Evolutionary conservation across 345 rosid species (phyloP).

Genomic region (Combretum micranthum): DNA sequence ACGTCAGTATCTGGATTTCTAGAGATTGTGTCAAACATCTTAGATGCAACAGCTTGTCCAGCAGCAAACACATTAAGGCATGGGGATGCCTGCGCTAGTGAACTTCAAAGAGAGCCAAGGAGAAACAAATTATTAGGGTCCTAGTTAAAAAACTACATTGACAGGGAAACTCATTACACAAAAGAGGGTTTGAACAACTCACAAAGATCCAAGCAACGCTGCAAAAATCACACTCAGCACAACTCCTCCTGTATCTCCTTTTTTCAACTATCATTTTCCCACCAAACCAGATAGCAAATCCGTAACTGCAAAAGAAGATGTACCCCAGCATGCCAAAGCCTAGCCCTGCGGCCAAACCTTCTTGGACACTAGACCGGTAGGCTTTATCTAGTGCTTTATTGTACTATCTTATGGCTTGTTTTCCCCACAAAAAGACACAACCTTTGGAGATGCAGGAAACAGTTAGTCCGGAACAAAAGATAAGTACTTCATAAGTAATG

Average conservation of each 20-base stretch:
- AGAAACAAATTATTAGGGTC: background rate
- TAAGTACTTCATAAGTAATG: background rate
- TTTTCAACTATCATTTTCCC: constrained; percentile 50
- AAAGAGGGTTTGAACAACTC: constrained; percentile 14
- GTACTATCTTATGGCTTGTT: constrained; percentile 39
- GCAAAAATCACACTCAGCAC: constrained; percentile 49
- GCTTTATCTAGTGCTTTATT: constrained; percentile 44
- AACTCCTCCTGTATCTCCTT: constrained; percentile 52
- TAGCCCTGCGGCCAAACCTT: constrained; percentile 54
- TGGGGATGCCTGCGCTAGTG: constrained; percentile 61
- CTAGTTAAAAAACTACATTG: too few species aligned
- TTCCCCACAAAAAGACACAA: constrained; percentile 66
- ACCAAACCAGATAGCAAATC: constrained; percentile 59
- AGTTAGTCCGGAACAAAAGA: background rate
- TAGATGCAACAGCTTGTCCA: constrained; percentile 57
- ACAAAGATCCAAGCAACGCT: constrained; percentile 52
- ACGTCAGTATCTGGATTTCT: constrained; percentile 55
- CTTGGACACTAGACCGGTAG: constrained; percentile 37
- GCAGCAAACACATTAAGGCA: constrained; percentile 50
- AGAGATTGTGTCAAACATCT: constrained; percentile 53
- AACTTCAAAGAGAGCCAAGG: constrained; percentile 26
- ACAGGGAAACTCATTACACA: too few species aligned
- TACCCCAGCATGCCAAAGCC: constrained; percentile 35
- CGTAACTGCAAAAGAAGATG: constrained; percentile 37
- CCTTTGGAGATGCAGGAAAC: constrained; percentile 17